Base-by-base conservation (phyloP, 2,329 filamentous ascomycete species). In the Alternaria consortialis region DNA sequence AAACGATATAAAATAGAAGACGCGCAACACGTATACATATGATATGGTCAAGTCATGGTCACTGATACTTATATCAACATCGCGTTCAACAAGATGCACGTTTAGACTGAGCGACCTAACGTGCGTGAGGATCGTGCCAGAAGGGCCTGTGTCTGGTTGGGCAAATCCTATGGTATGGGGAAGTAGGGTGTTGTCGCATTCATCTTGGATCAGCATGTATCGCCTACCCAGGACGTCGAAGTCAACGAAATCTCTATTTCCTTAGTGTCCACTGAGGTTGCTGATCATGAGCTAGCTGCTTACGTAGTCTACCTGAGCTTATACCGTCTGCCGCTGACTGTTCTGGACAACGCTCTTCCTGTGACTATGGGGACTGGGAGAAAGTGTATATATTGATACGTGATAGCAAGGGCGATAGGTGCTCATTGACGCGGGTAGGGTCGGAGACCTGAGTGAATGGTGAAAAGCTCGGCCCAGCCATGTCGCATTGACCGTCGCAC, bases 401-500 rank as follows among this genome's bases (percentile, higher is more conserved):
- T 32, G n/a, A 17, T 27, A 23, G 9, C 15, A n/a, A 17, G 40
- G 23, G 23, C 9, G 25, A 13, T 37, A 12, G 25, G 23, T n/a
- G n/a, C 31, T 48, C 5, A 11, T 34, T 25, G 31, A 17, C 31
- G 25, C 31, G 36, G 31, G 15, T 15, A 25, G 29, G 44, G 15
- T 20, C 44, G 11, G 17, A 34, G 46, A 8, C 20, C 20, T 1
- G 2, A 50, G 50, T 52, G 25, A 52, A 52, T 34, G 20, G 31
- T 34, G 55, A 54, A 48, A 51, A 57, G 53, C 53, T 50, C 42
- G 42, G 40, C 57, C 27, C 50, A 52, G 20, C 36, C 32, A 52
- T n/a, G 32, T 52, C 50, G 25, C 27, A 29, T 37, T 31, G 34
- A 52, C 50, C 23, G 32, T 52, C 36, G 15, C 23, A 52, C 15